Evolutionary conservation across 345 rosid genomes (phyloP).

Genomic region (Citrus mangshanensis): DNA sequence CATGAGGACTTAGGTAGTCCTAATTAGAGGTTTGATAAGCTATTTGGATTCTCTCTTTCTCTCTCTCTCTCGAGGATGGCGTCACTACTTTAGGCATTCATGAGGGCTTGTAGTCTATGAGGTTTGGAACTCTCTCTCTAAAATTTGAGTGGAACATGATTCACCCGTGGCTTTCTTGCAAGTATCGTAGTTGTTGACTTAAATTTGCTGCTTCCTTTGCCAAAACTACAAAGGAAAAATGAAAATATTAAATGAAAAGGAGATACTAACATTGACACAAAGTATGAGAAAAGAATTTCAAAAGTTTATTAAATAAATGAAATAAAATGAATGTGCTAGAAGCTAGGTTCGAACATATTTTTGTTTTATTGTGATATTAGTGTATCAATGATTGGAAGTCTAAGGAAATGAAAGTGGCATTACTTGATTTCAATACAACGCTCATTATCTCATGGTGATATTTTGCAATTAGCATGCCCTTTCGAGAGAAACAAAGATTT

Average conservation of each 20-base stretch:
- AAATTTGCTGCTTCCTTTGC: slow-evolving; percentile 71
- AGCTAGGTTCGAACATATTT: background rate
- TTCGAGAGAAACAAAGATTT: background rate
- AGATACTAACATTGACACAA: background rate
- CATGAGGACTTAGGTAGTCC: background rate
- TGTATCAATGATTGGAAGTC: background rate
- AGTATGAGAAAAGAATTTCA: background rate
- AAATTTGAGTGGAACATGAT: background rate
- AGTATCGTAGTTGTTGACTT: slow-evolving; percentile 59
- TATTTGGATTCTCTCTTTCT: too few relatives aligned
- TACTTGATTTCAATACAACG: background rate
- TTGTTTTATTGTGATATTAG: background rate
- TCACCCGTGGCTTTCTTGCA: slow-evolving; percentile 75
- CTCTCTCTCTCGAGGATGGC: too few relatives aligned
- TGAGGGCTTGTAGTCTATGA: too few relatives aligned
- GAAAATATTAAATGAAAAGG: slow-evolving; percentile 1
- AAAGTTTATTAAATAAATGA: background rate
- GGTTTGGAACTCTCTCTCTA: too few relatives aligned
- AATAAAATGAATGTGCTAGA: background rate
- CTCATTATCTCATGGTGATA: background rate
- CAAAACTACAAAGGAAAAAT: slow-evolving; percentile 50
- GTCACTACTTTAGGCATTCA: too few relatives aligned
- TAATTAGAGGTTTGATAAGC: background rate
- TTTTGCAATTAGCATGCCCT: background rate
- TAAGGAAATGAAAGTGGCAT: background rate